Conservation (phyloP, 2,329 filamentous ascomycete genomes). For the Trichoderma endophyticum region DNA sequence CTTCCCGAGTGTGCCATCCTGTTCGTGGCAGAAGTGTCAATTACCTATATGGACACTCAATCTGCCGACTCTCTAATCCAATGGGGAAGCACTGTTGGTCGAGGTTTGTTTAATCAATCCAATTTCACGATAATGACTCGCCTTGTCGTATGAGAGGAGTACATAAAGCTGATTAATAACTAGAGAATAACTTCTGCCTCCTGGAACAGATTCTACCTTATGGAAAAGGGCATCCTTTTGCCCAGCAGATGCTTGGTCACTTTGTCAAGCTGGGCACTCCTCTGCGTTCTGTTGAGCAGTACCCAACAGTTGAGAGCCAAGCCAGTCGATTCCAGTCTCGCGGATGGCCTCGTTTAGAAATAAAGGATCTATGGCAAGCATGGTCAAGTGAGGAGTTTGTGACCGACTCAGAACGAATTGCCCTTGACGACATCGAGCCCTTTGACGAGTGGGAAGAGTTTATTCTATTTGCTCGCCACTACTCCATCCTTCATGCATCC, state of each 20-base stretch:
- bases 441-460: slow-evolving; percentile 99
- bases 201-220: slow-evolving; percentile 84
- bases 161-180: slow-evolving; percentile 15
- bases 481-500: slow-evolving; percentile 69
- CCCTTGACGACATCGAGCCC: slow-evolving; percentile 69
- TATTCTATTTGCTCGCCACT: slow-evolving; percentile 78
- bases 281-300: slow-evolving; percentile 68
- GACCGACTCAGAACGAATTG: slow-evolving; percentile 52
- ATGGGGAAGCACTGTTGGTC: slow-evolving; percentile 70
- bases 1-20: slow-evolving; percentile 61
- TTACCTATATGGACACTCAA: slow-evolving; percentile 80
- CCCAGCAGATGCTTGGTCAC: slow-evolving; percentile 77
- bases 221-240: slow-evolving; percentile 76
- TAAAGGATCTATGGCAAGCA: slow-evolving; percentile 74
- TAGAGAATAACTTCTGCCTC: slow-evolving; percentile 72
- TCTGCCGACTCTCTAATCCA: slow-evolving; percentile 70
- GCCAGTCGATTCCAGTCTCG: slow-evolving; percentile 60
- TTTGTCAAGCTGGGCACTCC: slow-evolving; percentile 79
- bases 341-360: slow-evolving; percentile 64
- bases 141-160: neutral
- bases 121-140: neutral
- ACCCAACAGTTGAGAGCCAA: slow-evolving; percentile 66
- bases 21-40: slow-evolving; percentile 84
- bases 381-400: slow-evolving; percentile 73
- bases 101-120: slow-evolving; percentile 49